Conservation (phyloP, 2,329 filamentous ascomycete genomes). For the Nigrospora oryzae region DNA sequence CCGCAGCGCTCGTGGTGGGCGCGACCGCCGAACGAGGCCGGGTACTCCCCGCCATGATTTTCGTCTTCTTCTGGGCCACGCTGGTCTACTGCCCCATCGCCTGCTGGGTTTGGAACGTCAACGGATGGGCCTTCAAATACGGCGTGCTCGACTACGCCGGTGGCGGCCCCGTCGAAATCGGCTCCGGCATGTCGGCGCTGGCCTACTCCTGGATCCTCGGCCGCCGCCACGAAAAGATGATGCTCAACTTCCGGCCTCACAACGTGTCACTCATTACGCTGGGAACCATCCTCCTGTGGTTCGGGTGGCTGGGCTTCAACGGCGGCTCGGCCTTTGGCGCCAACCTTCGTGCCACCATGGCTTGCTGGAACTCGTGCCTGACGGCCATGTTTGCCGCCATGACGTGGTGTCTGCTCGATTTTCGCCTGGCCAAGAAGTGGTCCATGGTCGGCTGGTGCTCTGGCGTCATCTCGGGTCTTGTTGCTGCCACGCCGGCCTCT, state of each 20-base stretch:
- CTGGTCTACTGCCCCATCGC: constrained; percentile 95
- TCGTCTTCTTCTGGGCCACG: constrained; percentile 93
- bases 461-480: constrained; percentile 61
- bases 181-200: constrained; percentile 82
- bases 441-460: constrained; percentile 71
- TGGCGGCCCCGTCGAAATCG: constrained; percentile 94
- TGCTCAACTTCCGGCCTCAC: constrained; percentile 98
- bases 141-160: constrained; percentile 95
- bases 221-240: constrained; percentile 96
- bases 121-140: constrained; percentile 86
- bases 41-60: constrained; percentile 88
- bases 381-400: constrained; percentile 87
- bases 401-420: constrained; percentile 94
- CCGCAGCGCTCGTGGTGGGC: constrained; percentile 82
- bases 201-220: constrained; percentile 96
- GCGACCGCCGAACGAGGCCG: constrained; percentile 91
- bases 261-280: constrained; percentile 97
- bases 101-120: constrained; percentile 93
- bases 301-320: constrained; percentile 98
- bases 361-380: constrained; percentile 95
- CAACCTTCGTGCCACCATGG: constrained; percentile 89
- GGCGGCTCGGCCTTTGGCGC: constrained; percentile 90
- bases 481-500: constrained; percentile 61
- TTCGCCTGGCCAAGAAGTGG: constrained; percentile 89
- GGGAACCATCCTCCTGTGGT: constrained; percentile 93